Percentiles rank a stretch among this genome's conserved stretches.
These are phyloP conservation scores for Pleurotus eryngii DNA, from an alignment of 768 basidiomycete species.

Conservation along the genomic window DNA sequence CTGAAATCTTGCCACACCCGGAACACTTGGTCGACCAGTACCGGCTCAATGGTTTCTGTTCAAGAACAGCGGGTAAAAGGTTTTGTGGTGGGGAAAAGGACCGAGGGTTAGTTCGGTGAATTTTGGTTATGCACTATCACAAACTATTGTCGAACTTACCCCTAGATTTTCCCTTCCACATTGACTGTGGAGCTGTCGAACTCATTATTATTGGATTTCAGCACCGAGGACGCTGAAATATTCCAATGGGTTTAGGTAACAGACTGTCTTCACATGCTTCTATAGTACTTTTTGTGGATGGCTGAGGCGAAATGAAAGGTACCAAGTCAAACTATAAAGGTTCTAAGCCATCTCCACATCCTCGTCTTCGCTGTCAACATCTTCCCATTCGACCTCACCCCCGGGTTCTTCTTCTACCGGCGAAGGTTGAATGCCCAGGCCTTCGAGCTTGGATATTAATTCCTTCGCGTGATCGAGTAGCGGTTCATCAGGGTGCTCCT, in stretches of 20 bases:
- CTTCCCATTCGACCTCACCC: slow-evolving; percentile 56
- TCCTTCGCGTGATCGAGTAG: slow-evolving; percentile 75
- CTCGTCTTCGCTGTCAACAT: slow-evolving; percentile 56
- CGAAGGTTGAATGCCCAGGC: slow-evolving; percentile 61
- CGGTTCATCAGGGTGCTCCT: slow-evolving; percentile 74
- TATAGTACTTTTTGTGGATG: background rate
- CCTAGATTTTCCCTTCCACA: slow-evolving; percentile 7
- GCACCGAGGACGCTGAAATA: too few relatives aligned
- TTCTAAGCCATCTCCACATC: slow-evolving; percentile 44
- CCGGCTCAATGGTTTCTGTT: slow-evolving; percentile 1
- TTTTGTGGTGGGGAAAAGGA: background rate
- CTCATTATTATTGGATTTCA: too few relatives aligned
- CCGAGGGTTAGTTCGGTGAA: background rate
- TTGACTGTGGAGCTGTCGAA: background rate
- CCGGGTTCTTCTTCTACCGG: slow-evolving; percentile 54
- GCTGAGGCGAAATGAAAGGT: background rate
- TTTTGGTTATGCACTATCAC: background rate
- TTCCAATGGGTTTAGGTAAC: too few relatives aligned
- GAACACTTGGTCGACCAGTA: slow-evolving; percentile 1
- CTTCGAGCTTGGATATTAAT: slow-evolving; percentile 64
- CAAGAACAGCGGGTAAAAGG: too few relatives aligned
- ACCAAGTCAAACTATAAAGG: background rate
- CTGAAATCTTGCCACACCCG: slow-evolving; percentile 6
- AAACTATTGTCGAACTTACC: slow-evolving; percentile 1
- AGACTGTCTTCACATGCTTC: slow-evolving; percentile 2